A percentile compares a stretch with the other conserved stretches of the same genome.
Conservation (phyloP, 2,329 filamentous ascomycete species). For the Hirsutella minnesotensis region DNA sequence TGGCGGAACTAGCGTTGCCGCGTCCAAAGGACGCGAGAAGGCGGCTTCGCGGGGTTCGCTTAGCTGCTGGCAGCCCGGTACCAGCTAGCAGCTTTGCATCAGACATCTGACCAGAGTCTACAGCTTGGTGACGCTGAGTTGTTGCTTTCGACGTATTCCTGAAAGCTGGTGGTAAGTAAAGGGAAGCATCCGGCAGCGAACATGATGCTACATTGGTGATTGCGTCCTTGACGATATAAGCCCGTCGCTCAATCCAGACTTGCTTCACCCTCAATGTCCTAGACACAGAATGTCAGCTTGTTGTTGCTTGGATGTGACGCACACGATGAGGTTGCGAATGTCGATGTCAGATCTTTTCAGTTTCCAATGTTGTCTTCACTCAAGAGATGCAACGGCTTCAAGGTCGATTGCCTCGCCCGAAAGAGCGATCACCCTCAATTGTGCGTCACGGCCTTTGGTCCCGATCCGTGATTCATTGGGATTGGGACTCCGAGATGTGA, state of each 20-base stretch:
- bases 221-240: no score
- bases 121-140: no score
- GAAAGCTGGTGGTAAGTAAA: no score
- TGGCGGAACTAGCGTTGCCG: not conserved
- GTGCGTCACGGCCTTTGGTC: constrained; percentile 51
- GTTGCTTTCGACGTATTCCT: no score
- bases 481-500: constrained; percentile 42
- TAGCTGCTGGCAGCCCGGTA: no score
- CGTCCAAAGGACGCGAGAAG: not conserved
- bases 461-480: constrained; percentile 29
- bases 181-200: no score
- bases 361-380: constrained; percentile 41
- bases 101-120: no score
- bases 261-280: no score
- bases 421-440: constrained; percentile 14
- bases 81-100: no score
- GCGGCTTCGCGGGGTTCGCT: not conserved
- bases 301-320: not conserved
- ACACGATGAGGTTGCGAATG: constrained; percentile 3
- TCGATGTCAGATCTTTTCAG: constrained; percentile 65
- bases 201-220: no score
- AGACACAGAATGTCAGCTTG: not conserved
- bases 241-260: no score
- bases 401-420: constrained; percentile 7
- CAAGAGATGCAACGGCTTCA: constrained; percentile 38